phyloP scores from a whole-genome alignment of 768 basidiomycete species.

The Hydnomerulius pinastri region DNA sequence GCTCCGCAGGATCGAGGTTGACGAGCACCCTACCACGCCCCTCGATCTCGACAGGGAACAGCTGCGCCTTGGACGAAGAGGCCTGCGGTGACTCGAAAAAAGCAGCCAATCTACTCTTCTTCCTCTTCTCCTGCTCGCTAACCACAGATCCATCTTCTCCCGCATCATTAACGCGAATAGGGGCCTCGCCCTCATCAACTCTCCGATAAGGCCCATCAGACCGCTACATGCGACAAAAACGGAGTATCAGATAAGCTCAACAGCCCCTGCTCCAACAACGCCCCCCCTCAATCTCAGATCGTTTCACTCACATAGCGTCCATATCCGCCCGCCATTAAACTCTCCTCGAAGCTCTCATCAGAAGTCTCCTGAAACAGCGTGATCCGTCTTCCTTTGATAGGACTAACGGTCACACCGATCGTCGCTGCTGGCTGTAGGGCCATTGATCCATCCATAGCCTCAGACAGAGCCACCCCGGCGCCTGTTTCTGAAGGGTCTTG shows the following conservation, averaged over 20 bases:
- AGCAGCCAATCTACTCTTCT: constrained; percentile 67
- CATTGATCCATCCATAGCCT: constrained; percentile 12
- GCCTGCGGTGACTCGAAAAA: constrained; percentile 50
- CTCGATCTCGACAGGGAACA: constrained; percentile 66
- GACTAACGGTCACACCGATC: constrained; percentile 70
- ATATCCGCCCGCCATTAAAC: constrained; percentile 81
- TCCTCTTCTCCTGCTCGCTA: constrained; percentile 64
- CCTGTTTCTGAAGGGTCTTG: constrained; percentile 39
- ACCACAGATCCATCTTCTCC: constrained; percentile 10
- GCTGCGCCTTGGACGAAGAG: constrained; percentile 35
- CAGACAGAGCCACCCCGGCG: constrained; percentile 4
- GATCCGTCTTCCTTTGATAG: constrained; percentile 69
- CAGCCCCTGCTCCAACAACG: no score
- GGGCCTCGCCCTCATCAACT: constrained; percentile 16
- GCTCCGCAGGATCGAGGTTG: constrained; percentile 49
- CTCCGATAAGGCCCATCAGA: constrained; percentile 26
- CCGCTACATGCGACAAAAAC: constrained; percentile 18
- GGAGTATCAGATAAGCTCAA: constrained; percentile 13
- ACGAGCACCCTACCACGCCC: constrained; percentile 74
- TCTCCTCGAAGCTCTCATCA: constrained; percentile 84
- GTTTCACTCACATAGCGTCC: constrained; percentile 63
- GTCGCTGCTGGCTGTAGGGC: constrained; percentile 27
- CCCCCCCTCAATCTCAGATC: not conserved
- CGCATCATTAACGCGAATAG: constrained; percentile 12
- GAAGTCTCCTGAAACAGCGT: constrained; percentile 81